phyloP scores from a whole-genome alignment of 2,329 filamentous ascomycete species.

The Claviceps monticola region DNA sequence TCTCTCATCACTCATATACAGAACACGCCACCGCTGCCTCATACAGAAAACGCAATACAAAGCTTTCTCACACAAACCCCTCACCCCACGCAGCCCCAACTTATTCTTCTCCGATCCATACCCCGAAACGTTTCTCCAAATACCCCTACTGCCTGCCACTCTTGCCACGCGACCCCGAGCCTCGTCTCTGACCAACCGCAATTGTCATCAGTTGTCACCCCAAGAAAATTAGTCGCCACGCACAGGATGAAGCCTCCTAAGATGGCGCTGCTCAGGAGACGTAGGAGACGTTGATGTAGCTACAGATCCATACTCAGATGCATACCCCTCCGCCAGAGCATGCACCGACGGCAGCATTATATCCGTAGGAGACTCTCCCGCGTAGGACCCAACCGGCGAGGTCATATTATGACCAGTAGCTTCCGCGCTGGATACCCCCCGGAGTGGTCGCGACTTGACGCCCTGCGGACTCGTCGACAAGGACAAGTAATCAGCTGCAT shows the following conservation, averaged over 20 bases:
- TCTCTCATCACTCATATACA: conserved; percentile 2
- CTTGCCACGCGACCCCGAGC: conserved; percentile 36
- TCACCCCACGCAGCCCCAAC: conserved; percentile 26
- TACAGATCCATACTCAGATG: conserved; percentile 13
- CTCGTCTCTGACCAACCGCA: conserved; percentile 34
- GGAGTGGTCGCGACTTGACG: conserved; percentile 23
- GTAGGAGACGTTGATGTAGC: conserved; percentile 18
- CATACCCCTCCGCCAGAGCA: background rate
- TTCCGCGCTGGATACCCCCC: conserved; percentile 32
- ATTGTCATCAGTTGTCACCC: background rate
- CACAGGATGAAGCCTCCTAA: conserved; percentile 20
- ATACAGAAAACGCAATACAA: no score
- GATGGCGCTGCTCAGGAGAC: conserved; percentile 28
- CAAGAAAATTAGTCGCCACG: background rate
- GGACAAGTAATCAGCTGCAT: conserved; percentile 22
- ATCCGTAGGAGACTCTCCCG: conserved; percentile 8
- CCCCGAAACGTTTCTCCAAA: conserved; percentile 10
- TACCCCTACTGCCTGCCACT: conserved; percentile 15
- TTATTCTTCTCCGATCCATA: conserved; percentile 18
- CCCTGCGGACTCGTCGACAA: conserved; percentile 25
- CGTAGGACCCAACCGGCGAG: conserved; percentile 23
- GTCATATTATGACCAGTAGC: conserved; percentile 28
- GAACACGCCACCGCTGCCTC: background rate
- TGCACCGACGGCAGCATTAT: background rate
- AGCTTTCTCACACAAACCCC: conserved; percentile 20